These are phyloP conservation scores for Penicillium sp. DNA, from an alignment of 2,329 filamentous ascomycete genomes.

Conservation along the genomic window DNA sequence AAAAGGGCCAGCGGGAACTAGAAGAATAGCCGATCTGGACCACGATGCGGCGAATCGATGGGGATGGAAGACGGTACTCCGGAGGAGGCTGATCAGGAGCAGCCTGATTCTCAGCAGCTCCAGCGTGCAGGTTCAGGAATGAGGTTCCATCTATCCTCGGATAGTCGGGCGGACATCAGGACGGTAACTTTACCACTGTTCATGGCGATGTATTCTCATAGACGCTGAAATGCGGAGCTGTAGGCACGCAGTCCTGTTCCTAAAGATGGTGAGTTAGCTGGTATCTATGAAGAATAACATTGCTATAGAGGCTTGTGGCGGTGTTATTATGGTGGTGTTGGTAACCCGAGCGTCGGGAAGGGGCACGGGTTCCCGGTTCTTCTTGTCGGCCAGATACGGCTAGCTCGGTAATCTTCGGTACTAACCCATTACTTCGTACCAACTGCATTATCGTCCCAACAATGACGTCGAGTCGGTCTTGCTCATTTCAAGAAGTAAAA, in stretches of 20 bases:
- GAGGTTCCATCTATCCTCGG: conserved; percentile 15
- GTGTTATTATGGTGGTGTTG: not conserved
- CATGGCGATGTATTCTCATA: not conserved
- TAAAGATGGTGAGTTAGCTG: not conserved
- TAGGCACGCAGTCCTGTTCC: not conserved
- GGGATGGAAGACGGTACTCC: conserved; percentile 18
- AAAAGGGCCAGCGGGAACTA: conserved; percentile 17
- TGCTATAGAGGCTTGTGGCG: not conserved
- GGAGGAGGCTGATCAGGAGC: conserved; percentile 12
- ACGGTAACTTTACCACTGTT: conserved; percentile 1
- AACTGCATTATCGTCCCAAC: not conserved
- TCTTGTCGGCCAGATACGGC: not conserved
- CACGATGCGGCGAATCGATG: conserved; percentile 3
- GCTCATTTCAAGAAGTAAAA: not conserved
- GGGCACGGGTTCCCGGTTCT: conserved; percentile 10
- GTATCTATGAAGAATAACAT: not conserved
- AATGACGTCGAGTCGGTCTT: not conserved
- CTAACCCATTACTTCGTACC: not conserved
- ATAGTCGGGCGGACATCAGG: conserved; percentile 15
- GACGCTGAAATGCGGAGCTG: not conserved
- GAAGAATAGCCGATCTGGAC: conserved; percentile 20
- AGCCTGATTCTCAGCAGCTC: conserved; percentile 12
- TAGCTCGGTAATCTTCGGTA: conserved; percentile 6
- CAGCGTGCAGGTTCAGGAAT: not conserved
- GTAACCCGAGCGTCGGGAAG: conserved; percentile 15